Evolutionary conservation across 2,329 filamentous ascomycete species (phyloP).

Genomic region (Ceratocystis lukuohia): DNA sequence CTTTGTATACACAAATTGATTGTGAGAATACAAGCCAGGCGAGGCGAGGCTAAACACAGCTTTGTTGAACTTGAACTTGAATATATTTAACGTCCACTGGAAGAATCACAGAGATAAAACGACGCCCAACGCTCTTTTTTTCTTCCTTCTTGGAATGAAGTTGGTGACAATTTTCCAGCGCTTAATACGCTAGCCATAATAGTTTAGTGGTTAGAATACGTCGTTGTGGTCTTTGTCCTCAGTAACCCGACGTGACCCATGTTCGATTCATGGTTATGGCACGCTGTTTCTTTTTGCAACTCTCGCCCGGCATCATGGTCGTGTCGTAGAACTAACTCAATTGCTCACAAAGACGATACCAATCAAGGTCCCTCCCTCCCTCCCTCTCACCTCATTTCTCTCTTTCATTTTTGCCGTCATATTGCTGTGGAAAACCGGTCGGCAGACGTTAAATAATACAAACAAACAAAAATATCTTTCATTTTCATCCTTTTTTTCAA

Average conservation of each 20-base stretch:
- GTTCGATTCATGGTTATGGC: conserved; percentile 19
- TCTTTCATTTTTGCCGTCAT: background rate
- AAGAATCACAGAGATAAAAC: no score
- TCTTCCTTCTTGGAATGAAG: background rate
- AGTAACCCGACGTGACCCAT: conserved; percentile 17
- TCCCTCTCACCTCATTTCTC: no score
- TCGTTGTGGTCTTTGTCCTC: conserved; percentile 13
- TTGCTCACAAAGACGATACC: no score
- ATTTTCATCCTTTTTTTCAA: background rate
- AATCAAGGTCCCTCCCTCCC: no score
- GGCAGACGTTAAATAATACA: background rate
- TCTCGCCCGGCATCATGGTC: no score
- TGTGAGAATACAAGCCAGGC: no score
- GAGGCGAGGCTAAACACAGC: no score
- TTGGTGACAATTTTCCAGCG: background rate
- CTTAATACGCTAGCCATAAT: conserved; percentile 11
- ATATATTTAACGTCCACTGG: background rate
- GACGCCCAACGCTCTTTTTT: background rate
- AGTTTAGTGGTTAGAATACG: conserved; percentile 19
- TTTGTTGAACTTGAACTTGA: no score
- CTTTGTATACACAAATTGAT: no score
- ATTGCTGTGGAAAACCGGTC: no score
- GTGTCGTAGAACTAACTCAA: no score
- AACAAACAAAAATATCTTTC: background rate
- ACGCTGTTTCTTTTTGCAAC: background rate